Evolutionary conservation across 345 rosid species (phyloP), one percentile per base, ranked within the genome.

Genomic region (Firmiana major): DNA sequence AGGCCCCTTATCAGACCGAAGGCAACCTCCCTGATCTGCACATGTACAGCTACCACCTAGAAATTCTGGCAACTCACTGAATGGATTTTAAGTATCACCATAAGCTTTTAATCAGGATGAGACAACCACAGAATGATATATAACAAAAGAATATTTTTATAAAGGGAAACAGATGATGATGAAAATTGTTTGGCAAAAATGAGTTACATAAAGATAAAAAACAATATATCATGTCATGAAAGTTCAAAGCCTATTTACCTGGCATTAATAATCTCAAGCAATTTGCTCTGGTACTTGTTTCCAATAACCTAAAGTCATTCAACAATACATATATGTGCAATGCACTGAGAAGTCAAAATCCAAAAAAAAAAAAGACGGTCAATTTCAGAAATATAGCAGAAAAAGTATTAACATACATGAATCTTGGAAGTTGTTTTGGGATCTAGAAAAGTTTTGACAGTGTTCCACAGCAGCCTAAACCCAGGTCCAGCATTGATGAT

Each of bases 401-500:
- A 17, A 17, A 65, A 77, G 69, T 45, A 49, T 7, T 19, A 16
- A 53, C 90, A 71, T 83, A 94, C 99, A 81, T 96, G 98, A 78
- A 96, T 96, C 86, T 95, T 95, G 84, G 97, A 89, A 71, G 97
- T 88, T 54, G 99, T 95, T 85, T 90, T 95, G 17, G 99, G 99
- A 89, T 95, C 99, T 70, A 95, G 84, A 85, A 95, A 95, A 67
- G 85, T 83, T 83, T 93, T 95, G 19, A 95, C 87, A 19, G 97
- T 92, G 84, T 85, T 93, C 99, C 99, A 95, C 80, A 95, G 73
- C 69, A 91, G 74, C 83, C 97, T 91, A 88, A 95, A 95, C 48
- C 96, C 98, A 13, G 93, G 85, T 76, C 99, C 99, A 77, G 99
- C 94, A 75, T 95, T 95, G 85, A 95, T 93, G 84, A 95, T 95